phyloP scores from a whole-genome alignment of 1,284 basidiomycete species.

The Rhodofomes roseus region DNA sequence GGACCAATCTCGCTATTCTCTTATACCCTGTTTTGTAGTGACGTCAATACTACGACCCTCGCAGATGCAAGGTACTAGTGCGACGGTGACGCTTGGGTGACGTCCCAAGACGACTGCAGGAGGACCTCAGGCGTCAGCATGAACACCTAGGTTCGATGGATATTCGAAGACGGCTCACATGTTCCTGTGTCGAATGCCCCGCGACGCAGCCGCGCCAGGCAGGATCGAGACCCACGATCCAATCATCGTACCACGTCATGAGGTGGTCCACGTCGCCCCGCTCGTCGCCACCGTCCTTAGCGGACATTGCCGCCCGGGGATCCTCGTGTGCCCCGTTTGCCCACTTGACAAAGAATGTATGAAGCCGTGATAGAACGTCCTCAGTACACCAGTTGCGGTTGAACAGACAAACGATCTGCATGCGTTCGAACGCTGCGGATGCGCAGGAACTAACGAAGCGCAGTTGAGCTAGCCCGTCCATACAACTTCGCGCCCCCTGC shows the following conservation, averaged over 20 bases:
- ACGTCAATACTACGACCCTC: no score
- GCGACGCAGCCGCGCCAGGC: not conserved
- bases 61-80: no score
- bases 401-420: not conserved
- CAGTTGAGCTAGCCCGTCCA: not conserved
- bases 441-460: not conserved
- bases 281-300: not conserved
- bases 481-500: no score
- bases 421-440: not conserved
- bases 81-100: no score
- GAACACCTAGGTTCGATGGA: not conserved
- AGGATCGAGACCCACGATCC: not conserved
- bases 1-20: no score
- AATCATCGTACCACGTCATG: not conserved
- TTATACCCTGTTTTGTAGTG: no score
- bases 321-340: no score
- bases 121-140: not conserved
- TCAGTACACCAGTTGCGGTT: not conserved
- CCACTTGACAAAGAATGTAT: no score
- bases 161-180: not conserved
- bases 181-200: not conserved
- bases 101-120: no score
- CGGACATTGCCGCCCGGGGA: not conserved
- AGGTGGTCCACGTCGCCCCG: not conserved
- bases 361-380: not conserved